A percentile compares a stretch with the other conserved stretches of the same genome.
These are phyloP conservation scores for Chytriomyces sp. DNA, from an alignment of 192 early-diverging fungal species.

Conservation along the genomic window DNA sequence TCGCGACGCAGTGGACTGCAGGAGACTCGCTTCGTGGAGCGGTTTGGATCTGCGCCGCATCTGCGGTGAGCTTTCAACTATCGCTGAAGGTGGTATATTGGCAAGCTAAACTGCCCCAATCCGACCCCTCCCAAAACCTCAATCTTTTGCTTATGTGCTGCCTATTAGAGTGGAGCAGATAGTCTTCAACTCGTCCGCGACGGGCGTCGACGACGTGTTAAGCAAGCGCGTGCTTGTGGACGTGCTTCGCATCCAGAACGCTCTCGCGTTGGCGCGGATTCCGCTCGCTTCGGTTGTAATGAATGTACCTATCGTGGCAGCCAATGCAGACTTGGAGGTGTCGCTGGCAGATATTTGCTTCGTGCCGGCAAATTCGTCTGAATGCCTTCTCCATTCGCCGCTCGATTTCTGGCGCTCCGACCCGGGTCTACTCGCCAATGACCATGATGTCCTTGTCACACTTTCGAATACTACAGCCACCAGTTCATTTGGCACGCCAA, in stretches of 20 bases:
- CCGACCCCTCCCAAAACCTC: neutral
- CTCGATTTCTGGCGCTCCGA: slow-evolving; percentile 51
- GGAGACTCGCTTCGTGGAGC: slow-evolving; percentile 23
- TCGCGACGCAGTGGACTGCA: slow-evolving; percentile 38
- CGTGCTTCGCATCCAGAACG: too few relatives aligned
- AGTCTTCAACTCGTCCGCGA: slow-evolving; percentile 34
- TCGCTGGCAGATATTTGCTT: slow-evolving; percentile 33
- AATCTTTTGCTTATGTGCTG: too few relatives aligned
- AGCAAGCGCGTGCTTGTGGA: slow-evolving; percentile 1
- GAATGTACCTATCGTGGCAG: too few relatives aligned
- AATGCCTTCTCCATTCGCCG: slow-evolving; percentile 64
- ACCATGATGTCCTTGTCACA: slow-evolving; percentile 38
- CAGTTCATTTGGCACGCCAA: slow-evolving; percentile 42
- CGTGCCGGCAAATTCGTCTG: slow-evolving; percentile 8
- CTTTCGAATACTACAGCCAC: slow-evolving; percentile 30
- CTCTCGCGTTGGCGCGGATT: too few relatives aligned
- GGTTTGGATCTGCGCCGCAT: slow-evolving; percentile 32
- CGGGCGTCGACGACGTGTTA: slow-evolving; percentile 6
- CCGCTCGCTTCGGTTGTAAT: too few relatives aligned
- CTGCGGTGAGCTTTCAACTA: slow-evolving; percentile 1
- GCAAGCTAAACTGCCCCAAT: too few relatives aligned
- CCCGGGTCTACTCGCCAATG: slow-evolving; percentile 5
- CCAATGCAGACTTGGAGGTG: neutral
- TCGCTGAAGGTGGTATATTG: neutral
- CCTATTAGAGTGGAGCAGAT: slow-evolving; percentile 41